Conservation (phyloP, 192 early-diverging fungal genomes). For the Gigaspora rosea region DNA sequence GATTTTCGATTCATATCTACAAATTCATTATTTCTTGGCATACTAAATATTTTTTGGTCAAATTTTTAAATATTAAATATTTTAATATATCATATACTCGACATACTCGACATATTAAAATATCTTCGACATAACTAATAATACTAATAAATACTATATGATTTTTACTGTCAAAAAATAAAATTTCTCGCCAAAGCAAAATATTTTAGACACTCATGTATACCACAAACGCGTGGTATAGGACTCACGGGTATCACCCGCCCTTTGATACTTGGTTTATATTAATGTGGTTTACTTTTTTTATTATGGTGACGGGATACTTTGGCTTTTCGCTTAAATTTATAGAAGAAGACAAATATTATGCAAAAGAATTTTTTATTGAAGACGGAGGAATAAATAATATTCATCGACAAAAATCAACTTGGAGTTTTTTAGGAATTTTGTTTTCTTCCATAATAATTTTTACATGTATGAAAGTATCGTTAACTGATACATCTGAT, state of each 20-base stretch:
- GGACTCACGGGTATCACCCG: slow-evolving; percentile 15
- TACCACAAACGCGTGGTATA: slow-evolving; percentile 25
- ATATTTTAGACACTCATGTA: background rate
- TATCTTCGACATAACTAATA: no score
- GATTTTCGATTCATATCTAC: no score
- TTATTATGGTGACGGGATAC: background rate
- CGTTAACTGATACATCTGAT: slow-evolving; percentile 25
- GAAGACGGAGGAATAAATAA: background rate
- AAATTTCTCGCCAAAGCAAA: no score
- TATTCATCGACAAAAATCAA: background rate
- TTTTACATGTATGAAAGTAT: slow-evolving; percentile 10
- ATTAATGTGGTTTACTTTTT: slow-evolving; percentile 7
- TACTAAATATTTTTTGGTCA: no score
- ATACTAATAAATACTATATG: no score
- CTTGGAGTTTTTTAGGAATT: slow-evolving; percentile 13
- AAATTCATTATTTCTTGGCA: no score
- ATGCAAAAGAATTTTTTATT: background rate
- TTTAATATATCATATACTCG: no score
- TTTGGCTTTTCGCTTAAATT: slow-evolving; percentile 2
- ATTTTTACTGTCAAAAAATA: no score
- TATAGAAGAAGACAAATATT: slow-evolving; percentile 5
- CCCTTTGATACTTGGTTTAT: slow-evolving; percentile 22
- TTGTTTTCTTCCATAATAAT: slow-evolving; percentile 3
- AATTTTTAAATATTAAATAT: no score
- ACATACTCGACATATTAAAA: no score